These are phyloP conservation scores for Aureobasidium musti DNA, from an alignment of 2,329 filamentous ascomycete genomes.

Conservation along the genomic window DNA sequence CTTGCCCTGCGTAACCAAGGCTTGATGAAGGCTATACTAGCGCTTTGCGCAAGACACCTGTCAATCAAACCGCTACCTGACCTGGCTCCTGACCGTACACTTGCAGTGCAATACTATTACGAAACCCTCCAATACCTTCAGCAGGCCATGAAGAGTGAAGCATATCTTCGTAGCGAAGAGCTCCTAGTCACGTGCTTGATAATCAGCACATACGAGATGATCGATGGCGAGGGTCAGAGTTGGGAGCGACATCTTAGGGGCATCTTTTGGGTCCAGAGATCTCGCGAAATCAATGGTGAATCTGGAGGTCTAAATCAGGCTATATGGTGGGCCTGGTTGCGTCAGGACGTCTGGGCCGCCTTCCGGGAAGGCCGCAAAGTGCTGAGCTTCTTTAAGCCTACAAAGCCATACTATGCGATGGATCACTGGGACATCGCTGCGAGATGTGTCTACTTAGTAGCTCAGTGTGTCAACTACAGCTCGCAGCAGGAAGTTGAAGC, in stretches of 20 bases:
- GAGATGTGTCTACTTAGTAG: slow-evolving; percentile 56
- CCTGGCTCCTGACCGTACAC: slow-evolving; percentile 35
- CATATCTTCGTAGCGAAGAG: slow-evolving; percentile 58
- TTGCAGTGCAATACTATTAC: slow-evolving; percentile 56
- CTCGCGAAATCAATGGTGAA: slow-evolving; percentile 60
- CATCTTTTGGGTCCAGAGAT: slow-evolving; percentile 64
- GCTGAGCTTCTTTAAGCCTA: slow-evolving; percentile 59
- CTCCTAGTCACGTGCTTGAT: slow-evolving; percentile 59
- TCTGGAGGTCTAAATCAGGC: slow-evolving; percentile 56
- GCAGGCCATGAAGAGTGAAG: slow-evolving; percentile 57
- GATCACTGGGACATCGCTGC: slow-evolving; percentile 55
- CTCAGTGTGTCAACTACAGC: slow-evolving; percentile 59
- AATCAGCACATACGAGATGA: slow-evolving; percentile 66
- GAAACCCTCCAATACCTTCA: slow-evolving; percentile 62
- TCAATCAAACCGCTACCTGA: slow-evolving; percentile 41
- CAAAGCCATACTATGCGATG: slow-evolving; percentile 50
- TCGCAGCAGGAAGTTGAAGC: slow-evolving; percentile 51
- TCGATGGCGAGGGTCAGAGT: slow-evolving; percentile 55
- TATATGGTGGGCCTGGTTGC: slow-evolving; percentile 65
- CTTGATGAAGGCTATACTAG: slow-evolving; percentile 59
- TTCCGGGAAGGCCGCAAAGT: slow-evolving; percentile 58
- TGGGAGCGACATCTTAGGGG: slow-evolving; percentile 64
- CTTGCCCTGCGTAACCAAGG: slow-evolving; percentile 55
- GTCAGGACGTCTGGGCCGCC: slow-evolving; percentile 64
- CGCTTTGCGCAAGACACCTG: slow-evolving; percentile 54